phyloP scores from a whole-genome alignment of 2,329 filamentous ascomycete species.

The Zalaria obscura region DNA sequence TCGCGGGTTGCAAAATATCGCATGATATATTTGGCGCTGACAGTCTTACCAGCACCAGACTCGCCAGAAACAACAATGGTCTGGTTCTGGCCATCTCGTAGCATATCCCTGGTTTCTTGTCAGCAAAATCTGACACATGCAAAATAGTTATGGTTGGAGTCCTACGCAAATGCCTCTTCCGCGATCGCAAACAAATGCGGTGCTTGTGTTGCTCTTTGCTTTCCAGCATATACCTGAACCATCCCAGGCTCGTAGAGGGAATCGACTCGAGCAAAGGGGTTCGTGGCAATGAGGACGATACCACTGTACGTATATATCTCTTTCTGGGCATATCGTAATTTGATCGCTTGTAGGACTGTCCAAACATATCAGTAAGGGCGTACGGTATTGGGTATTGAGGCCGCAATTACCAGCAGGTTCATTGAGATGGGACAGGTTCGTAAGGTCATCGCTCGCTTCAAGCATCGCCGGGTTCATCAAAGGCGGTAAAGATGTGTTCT shows the following conservation, averaged over 20 bases:
- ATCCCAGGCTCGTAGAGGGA: slow-evolving; percentile 97
- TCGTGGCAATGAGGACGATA: slow-evolving; percentile 95
- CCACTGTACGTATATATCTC: slow-evolving; percentile 99
- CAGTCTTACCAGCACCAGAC: slow-evolving; percentile 96
- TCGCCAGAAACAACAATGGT: slow-evolving; percentile 98
- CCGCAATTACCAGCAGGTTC: slow-evolving; percentile 75
- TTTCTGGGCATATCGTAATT: slow-evolving; percentile 91
- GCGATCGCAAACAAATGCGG: slow-evolving; percentile 98
- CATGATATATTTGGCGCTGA: slow-evolving; percentile 99
- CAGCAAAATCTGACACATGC: slow-evolving; percentile 16
- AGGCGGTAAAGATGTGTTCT: slow-evolving; percentile 68
- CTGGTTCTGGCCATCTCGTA: slow-evolving; percentile 90
- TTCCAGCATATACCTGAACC: slow-evolving; percentile 99
- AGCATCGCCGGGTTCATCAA: slow-evolving; percentile 98
- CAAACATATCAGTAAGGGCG: slow-evolving; percentile 13
- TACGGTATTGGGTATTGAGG: not conserved
- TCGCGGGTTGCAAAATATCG: slow-evolving; percentile 97
- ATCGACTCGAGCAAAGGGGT: slow-evolving; percentile 93
- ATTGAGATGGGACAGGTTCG: slow-evolving; percentile 93
- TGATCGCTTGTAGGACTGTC: slow-evolving; percentile 89
- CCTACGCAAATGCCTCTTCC: slow-evolving; percentile 93
- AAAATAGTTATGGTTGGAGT: slow-evolving; percentile 7
- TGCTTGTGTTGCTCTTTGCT: slow-evolving; percentile 88
- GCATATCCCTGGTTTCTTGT: slow-evolving; percentile 64
- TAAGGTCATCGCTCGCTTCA: slow-evolving; percentile 95